Conservation (phyloP, 1,139 yeast species). For the Yamadazyma buinensis region DNA sequence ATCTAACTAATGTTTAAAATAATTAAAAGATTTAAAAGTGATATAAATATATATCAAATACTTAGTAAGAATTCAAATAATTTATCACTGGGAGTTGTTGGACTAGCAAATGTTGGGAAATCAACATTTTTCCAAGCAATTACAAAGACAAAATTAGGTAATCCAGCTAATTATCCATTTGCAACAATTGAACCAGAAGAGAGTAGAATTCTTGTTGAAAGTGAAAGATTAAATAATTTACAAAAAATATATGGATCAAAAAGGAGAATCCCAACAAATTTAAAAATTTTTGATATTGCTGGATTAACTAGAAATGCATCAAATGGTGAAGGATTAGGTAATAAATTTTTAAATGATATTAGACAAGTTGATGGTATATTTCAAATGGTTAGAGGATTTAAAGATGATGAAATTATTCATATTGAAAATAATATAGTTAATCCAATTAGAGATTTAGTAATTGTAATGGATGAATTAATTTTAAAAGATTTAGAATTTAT, state of each 20-base stretch:
- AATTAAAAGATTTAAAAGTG: background rate
- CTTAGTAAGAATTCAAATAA: slow-evolving; percentile 57
- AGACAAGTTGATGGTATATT: slow-evolving; percentile 71
- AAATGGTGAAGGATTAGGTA: slow-evolving; percentile 74
- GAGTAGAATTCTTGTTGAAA: slow-evolving; percentile 56
- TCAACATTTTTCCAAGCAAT: slow-evolving; percentile 65
- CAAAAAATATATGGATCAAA: slow-evolving; percentile 45
- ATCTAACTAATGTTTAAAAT: too few species aligned
- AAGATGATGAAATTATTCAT: slow-evolving; percentile 67
- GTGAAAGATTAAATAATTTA: slow-evolving; percentile 43
- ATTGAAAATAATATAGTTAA: slow-evolving; percentile 53
- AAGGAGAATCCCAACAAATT: slow-evolving; percentile 51
- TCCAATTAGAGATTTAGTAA: slow-evolving; percentile 63
- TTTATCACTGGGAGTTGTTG: slow-evolving; percentile 58
- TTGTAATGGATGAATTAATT: slow-evolving; percentile 70
- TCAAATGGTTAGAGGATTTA: slow-evolving; percentile 67
- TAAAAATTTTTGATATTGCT: slow-evolving; percentile 69
- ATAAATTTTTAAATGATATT: slow-evolving; percentile 68
- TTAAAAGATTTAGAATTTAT: slow-evolving; percentile 67
- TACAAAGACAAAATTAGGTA: slow-evolving; percentile 66
- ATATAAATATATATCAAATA: slow-evolving; percentile 11
- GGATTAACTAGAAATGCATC: slow-evolving; percentile 74
- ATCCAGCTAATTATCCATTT: slow-evolving; percentile 77
- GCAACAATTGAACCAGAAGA: slow-evolving; percentile 78
- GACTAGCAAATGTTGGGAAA: slow-evolving; percentile 76